Conservation (phyloP, 306 rosid species). For the Ziziphus jujuba region DNA sequence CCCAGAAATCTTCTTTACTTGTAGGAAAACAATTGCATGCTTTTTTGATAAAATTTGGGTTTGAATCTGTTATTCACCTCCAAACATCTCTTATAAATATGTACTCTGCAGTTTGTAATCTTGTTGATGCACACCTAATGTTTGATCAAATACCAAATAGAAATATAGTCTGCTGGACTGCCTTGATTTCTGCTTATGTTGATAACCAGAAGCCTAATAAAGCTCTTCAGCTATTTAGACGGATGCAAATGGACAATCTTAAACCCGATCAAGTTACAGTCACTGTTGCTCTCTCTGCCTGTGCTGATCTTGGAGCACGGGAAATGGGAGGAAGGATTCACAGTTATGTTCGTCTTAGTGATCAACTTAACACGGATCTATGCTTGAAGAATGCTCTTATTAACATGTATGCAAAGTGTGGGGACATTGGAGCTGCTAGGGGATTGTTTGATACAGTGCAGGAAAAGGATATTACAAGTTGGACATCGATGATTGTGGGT, state of each 20-base stretch:
- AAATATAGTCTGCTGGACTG: constrained; percentile 48
- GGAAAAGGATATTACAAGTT: constrained; percentile 55
- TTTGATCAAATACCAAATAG: constrained; percentile 44
- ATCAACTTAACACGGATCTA: constrained; percentile 32
- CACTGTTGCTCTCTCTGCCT: constrained; percentile 55
- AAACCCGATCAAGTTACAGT: constrained; percentile 49
- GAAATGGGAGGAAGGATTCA: constrained; percentile 57
- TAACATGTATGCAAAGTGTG: constrained; percentile 56
- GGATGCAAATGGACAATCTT: constrained; percentile 47
- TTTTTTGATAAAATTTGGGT: constrained; percentile 47
- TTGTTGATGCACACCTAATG: constrained; percentile 34
- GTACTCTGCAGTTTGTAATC: constrained; percentile 29
- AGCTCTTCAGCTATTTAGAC: constrained; percentile 46
- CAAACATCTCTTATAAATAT: constrained; percentile 47
- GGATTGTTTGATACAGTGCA: constrained; percentile 47
- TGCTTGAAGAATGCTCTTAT: constrained; percentile 53
- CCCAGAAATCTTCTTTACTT: constrained; percentile 22
- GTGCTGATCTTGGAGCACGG: constrained; percentile 53
- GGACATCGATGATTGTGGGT: constrained; percentile 72
- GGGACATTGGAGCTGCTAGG: constrained; percentile 41
- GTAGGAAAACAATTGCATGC: constrained; percentile 48
- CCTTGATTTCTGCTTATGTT: constrained; percentile 63
- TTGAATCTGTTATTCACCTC: constrained; percentile 37
- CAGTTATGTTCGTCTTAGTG: constrained; percentile 22
- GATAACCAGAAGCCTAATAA: constrained; percentile 37